Evolutionary conservation across 1,284 basidiomycete genomes (phyloP).

Genomic region (Marasmius fiardii): DNA sequence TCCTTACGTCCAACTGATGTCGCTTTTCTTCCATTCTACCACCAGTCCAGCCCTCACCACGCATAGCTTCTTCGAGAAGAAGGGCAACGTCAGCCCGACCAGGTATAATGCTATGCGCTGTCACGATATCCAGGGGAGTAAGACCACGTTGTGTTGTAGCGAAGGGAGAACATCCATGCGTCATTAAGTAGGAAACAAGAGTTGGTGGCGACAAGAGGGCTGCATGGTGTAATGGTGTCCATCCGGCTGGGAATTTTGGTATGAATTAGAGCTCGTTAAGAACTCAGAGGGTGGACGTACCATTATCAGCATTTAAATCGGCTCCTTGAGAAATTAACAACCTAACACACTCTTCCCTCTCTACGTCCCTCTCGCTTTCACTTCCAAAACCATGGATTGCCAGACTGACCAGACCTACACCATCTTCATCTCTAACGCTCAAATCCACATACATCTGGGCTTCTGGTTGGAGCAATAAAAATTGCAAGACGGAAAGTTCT

Average conservation of each 20-base stretch:
- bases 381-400: slow-evolving; percentile 83
- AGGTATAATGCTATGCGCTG: slow-evolving; percentile 73
- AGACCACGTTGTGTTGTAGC: slow-evolving; percentile 72
- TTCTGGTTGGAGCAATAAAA: slow-evolving; percentile 67
- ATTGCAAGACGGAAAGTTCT: slow-evolving; percentile 68
- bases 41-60: slow-evolving; percentile 70
- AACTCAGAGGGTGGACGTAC: slow-evolving; percentile 39
- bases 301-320: slow-evolving; percentile 65
- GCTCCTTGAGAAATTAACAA: slow-evolving; percentile 78
- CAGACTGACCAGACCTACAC: slow-evolving; percentile 73
- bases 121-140: slow-evolving; percentile 83
- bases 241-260: slow-evolving; percentile 60
- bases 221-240: slow-evolving; percentile 96
- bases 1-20: slow-evolving; percentile 52
- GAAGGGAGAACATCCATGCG: slow-evolving; percentile 84
- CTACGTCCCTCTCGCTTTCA: slow-evolving; percentile 77
- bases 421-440: slow-evolving; percentile 75
- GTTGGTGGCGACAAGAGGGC: slow-evolving; percentile 87
- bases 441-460: slow-evolving; percentile 70
- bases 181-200: slow-evolving; percentile 88
- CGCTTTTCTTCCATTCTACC: slow-evolving; percentile 64
- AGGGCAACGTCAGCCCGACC: slow-evolving; percentile 79
- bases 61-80: slow-evolving; percentile 80
- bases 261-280: slow-evolving; percentile 14
- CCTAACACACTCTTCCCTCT: slow-evolving; percentile 85